These are phyloP conservation scores for Candida montana DNA, from an alignment of 805 yeast genomes.

Conservation along the genomic window DNA sequence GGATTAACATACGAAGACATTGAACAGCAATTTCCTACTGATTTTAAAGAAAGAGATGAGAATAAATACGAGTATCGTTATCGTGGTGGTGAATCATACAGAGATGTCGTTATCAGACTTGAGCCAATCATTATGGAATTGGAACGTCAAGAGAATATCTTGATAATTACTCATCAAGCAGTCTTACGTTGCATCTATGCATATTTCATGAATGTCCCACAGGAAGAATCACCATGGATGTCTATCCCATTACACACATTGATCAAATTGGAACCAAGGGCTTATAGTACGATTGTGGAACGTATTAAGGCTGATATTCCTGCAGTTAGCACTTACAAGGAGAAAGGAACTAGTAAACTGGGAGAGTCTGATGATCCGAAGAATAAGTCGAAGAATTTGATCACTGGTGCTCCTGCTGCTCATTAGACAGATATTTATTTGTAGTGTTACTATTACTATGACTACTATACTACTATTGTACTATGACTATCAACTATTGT, in stretches of 20 bases:
- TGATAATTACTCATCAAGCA: slow-evolving; percentile 97
- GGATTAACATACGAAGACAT: slow-evolving; percentile 96
- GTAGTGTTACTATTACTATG: too few relatives aligned
- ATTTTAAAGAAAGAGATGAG: slow-evolving; percentile 91
- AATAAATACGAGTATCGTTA: slow-evolving; percentile 94
- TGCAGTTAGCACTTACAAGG: slow-evolving; percentile 95
- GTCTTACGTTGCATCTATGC: slow-evolving; percentile 95
- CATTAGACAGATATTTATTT: too few relatives aligned
- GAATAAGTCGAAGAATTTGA: slow-evolving; percentile 22
- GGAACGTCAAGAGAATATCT: slow-evolving; percentile 92
- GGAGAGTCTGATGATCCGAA: slow-evolving; percentile 30
- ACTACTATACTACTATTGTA: too few relatives aligned
- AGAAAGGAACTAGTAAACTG: slow-evolving; percentile 69
- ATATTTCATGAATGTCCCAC: slow-evolving; percentile 97
- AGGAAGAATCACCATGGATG: slow-evolving; percentile 98
- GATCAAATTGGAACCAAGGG: slow-evolving; percentile 92
- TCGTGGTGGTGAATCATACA: slow-evolving; percentile 94
- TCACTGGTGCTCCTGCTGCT: slow-evolving; percentile 21
- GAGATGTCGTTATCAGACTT: slow-evolving; percentile 89
- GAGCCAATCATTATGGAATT: slow-evolving; percentile 98
- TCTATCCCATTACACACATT: slow-evolving; percentile 94
- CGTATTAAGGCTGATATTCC: slow-evolving; percentile 94
- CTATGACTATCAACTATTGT: too few relatives aligned
- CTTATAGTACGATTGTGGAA: slow-evolving; percentile 83
- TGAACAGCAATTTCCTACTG: slow-evolving; percentile 81